Conservation (phyloP, 1,139 yeast genomes). For the Petasospora fabianii region DNA sequence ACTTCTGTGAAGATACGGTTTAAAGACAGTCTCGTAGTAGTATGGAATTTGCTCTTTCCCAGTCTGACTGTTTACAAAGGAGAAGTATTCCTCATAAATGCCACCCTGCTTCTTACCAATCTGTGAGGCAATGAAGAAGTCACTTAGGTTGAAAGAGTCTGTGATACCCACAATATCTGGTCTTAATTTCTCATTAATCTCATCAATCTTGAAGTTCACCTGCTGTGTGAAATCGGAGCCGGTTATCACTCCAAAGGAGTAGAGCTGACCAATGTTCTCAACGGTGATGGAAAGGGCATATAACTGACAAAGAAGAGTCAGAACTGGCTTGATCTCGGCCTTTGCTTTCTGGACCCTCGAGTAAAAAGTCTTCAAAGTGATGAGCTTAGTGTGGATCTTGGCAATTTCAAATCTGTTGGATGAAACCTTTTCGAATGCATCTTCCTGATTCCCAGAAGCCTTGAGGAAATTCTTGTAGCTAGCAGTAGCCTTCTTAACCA, state of each 20-base stretch:
- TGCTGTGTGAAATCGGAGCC: conserved; percentile 20
- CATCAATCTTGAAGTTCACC: conserved; percentile 24
- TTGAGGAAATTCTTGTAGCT: conserved; percentile 20
- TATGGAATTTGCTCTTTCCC: conserved; percentile 37
- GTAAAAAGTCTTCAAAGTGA: conserved; percentile 35
- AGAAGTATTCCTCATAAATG: conserved; percentile 74
- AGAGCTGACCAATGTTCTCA: conserved; percentile 23
- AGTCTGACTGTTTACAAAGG: conserved; percentile 34
- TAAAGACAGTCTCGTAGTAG: conserved; percentile 35
- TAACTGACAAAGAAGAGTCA: conserved; percentile 16
- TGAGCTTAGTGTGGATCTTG: conserved; percentile 38
- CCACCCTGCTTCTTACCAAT: conserved; percentile 84
- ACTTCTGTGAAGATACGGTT: conserved; percentile 38
- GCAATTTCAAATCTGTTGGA: conserved; percentile 42
- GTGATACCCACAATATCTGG: conserved; percentile 75
- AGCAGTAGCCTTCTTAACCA: conserved; percentile 34
- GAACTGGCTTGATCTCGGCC: conserved; percentile 28
- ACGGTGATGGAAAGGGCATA: conserved; percentile 20
- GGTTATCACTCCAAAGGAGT: conserved; percentile 18
- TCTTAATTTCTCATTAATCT: conserved; percentile 48
- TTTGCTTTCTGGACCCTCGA: conserved; percentile 30
- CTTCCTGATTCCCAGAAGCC: conserved; percentile 29
- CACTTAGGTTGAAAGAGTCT: conserved; percentile 82
- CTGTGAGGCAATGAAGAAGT: conserved; percentile 78
- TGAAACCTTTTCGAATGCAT: conserved; percentile 41